Evolutionary conservation across 2,329 filamentous ascomycete genomes (phyloP).

Genomic region (Botrytis tulipae): DNA sequence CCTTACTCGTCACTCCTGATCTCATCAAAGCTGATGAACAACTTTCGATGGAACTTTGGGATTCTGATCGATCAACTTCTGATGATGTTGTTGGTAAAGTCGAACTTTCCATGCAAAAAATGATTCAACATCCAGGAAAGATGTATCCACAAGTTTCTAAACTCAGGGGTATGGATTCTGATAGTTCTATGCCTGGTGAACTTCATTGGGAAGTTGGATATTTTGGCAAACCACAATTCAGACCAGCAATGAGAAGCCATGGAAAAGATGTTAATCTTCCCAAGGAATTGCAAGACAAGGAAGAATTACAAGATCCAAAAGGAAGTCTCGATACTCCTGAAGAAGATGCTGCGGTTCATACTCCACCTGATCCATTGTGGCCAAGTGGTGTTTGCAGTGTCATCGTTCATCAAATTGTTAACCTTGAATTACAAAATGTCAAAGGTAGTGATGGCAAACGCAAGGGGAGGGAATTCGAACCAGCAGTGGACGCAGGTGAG

Average conservation of each 20-base stretch:
- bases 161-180: slow-evolving; percentile 77
- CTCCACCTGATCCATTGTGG: slow-evolving; percentile 94
- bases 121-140: slow-evolving; percentile 89
- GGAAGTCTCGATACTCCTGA: slow-evolving; percentile 69
- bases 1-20: slow-evolving; percentile 81
- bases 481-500: slow-evolving; percentile 80
- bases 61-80: slow-evolving; percentile 86
- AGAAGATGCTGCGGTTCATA: slow-evolving; percentile 84
- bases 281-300: slow-evolving; percentile 67
- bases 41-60: slow-evolving; percentile 91
- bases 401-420: slow-evolving; percentile 91
- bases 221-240: slow-evolving; percentile 87
- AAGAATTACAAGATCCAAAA: slow-evolving; percentile 84
- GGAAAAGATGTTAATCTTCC: slow-evolving; percentile 80
- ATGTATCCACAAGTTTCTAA: slow-evolving; percentile 90
- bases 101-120: slow-evolving; percentile 88
- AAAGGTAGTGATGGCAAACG: slow-evolving; percentile 79
- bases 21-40: slow-evolving; percentile 93
- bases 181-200: slow-evolving; percentile 86
- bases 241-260: slow-evolving; percentile 79
- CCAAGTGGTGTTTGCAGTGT: slow-evolving; percentile 85
- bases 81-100: slow-evolving; percentile 96
- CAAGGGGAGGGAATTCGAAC: slow-evolving; percentile 84
- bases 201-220: slow-evolving; percentile 96
- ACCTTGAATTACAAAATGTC: slow-evolving; percentile 86